Percentiles rank a stretch among this genome's conserved stretches.
Conservation (phyloP, 768 basidiomycete species). For the Gymnopilus junonius region DNA sequence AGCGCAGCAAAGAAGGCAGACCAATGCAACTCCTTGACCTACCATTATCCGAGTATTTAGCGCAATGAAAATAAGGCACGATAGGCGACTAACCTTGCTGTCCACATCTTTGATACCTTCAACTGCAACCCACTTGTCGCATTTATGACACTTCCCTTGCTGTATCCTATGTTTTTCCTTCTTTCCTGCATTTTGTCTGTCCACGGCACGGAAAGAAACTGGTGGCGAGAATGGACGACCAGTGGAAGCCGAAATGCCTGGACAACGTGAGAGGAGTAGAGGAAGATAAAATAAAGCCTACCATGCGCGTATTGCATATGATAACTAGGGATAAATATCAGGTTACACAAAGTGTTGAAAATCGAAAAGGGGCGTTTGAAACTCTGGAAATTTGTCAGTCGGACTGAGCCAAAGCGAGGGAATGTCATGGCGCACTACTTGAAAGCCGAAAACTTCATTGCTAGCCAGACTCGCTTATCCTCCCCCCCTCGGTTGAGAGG, state of each 20-base stretch:
- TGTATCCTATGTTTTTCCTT: slow-evolving; percentile 61
- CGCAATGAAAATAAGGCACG: not conserved
- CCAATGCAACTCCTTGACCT: slow-evolving; percentile 83
- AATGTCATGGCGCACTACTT: slow-evolving; percentile 60
- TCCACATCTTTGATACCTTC: slow-evolving; percentile 78
- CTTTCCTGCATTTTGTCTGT: slow-evolving; percentile 53
- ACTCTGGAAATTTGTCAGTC: slow-evolving; percentile 21
- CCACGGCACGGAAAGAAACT: slow-evolving; percentile 54
- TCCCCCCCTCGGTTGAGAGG: slow-evolving; percentile 61
- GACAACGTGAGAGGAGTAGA: not conserved
- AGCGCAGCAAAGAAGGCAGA: slow-evolving; percentile 35
- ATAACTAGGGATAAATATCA: slow-evolving; percentile 49
- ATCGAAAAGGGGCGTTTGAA: not conserved
- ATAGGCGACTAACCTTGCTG: slow-evolving; percentile 56
- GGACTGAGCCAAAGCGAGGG: not conserved
- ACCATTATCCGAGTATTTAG: not conserved
- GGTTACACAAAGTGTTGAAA: not conserved
- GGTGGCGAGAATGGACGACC: slow-evolving; percentile 82
- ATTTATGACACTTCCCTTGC: slow-evolving; percentile 82
- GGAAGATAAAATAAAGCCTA: slow-evolving; percentile 30
- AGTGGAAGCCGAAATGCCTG: slow-evolving; percentile 73
- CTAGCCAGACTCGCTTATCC: slow-evolving; percentile 68
- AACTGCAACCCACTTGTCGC: slow-evolving; percentile 70
- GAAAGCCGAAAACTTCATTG: slow-evolving; percentile 82
- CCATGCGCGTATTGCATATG: slow-evolving; percentile 86